Conservation (phyloP, 257 asterid genomes). For the Datura wrightii region DNA sequence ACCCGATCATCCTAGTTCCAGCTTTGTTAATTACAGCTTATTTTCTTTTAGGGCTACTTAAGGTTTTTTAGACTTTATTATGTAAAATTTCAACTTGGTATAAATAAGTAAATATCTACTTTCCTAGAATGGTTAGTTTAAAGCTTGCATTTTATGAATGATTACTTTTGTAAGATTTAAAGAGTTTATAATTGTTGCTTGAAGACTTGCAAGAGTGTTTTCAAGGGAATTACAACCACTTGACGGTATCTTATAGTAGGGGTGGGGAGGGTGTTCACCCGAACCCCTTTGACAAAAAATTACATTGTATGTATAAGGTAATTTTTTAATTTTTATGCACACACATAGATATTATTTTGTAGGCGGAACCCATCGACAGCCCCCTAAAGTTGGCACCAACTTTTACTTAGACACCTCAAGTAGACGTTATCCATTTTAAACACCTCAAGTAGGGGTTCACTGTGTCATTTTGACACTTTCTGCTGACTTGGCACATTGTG, state of each 20-base stretch:
- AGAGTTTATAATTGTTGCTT: not conserved
- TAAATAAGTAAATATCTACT: slow-evolving; percentile 9
- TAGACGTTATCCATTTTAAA: no score
- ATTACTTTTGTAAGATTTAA: not conserved
- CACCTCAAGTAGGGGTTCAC: no score
- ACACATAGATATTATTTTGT: no score
- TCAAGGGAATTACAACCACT: not conserved
- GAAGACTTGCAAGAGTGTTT: not conserved
- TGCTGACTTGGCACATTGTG: no score
- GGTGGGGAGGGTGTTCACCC: no score
- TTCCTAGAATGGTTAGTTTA: not conserved
- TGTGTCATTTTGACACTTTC: no score
- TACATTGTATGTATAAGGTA: no score
- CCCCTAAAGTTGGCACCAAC: no score
- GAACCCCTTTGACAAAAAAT: no score
- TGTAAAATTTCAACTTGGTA: not conserved
- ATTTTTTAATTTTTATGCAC: no score
- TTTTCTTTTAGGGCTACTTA: not conserved
- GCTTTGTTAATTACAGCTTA: not conserved
- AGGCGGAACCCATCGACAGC: no score
- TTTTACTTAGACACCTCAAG: no score
- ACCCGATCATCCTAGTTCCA: not conserved
- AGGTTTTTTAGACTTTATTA: not conserved
- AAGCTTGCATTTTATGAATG: not conserved
- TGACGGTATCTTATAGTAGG: not conserved